Evolutionary conservation across 306 rosid species (phyloP).

Genomic region (Castanospermum australe): DNA sequence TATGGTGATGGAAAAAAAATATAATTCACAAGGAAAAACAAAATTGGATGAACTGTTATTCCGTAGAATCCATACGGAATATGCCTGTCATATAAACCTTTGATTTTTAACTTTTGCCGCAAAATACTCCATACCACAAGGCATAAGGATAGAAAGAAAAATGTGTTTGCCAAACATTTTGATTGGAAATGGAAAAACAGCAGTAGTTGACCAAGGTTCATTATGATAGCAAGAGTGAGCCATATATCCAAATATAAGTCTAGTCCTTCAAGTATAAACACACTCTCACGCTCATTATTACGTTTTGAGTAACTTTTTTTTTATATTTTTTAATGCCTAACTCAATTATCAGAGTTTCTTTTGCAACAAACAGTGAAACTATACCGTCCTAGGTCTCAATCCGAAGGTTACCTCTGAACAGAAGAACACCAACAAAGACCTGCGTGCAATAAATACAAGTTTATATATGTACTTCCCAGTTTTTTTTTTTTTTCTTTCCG

Average conservation of each 20-base stretch:
- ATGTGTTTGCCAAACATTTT: neutral
- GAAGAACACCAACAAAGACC: too few species aligned
- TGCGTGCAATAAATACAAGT: conserved; percentile 11
- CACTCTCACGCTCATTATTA: too few species aligned
- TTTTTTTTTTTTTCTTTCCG: neutral
- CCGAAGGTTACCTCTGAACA: too few species aligned
- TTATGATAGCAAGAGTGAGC: neutral
- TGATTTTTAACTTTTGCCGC: neutral
- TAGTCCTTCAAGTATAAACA: too few species aligned
- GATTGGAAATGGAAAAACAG: neutral
- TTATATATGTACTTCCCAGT: conserved; percentile 29
- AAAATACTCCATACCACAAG: neutral
- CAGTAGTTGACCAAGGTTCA: neutral
- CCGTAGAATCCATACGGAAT: conserved; percentile 13
- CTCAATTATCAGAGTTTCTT: too few species aligned
- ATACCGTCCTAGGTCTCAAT: too few species aligned
- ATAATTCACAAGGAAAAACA: neutral
- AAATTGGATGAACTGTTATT: neutral
- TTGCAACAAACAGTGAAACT: too few species aligned
- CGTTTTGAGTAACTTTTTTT: too few species aligned
- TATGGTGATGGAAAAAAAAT: neutral
- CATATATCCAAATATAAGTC: neutral
- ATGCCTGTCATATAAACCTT: neutral
- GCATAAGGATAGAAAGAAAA: neutral
- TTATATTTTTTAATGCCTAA: too few species aligned